Base-by-base conservation (phyloP, 176 grass and related monocot genomes). In the Eleusine indica region DNA sequence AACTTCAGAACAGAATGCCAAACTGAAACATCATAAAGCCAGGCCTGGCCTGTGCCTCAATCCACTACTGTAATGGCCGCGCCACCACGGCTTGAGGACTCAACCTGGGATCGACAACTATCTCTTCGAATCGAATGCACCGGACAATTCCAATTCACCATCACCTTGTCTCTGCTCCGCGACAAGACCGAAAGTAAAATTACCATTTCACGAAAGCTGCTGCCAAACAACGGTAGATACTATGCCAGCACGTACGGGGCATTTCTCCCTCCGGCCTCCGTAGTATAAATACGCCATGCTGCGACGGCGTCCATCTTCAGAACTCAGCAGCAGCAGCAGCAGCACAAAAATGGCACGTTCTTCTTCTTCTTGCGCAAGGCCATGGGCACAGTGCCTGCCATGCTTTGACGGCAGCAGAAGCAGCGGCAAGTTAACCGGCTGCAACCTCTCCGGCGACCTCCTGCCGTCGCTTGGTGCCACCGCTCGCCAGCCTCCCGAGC, bases 401-500 rank as follows among this genome's bases (percentile, higher is more conserved):
- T 88, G 76, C 61, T 54, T 30, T 22, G 79, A 85, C 48, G 78
- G 68, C 21, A 83, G 28, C 47, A 13, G 60, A 39, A 44, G 47
- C 57, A 60, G 57, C 25, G 60, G 4, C 49, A 62, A 38, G 47
- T 82, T 81, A 42, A 32, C 43, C 6, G 77, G 5, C 53, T 13
- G 87, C 76, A 64, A 37, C 71, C 17, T 87, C 70, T 32, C 82
- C 78, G 39, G 70, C 48, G 87, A 91, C 38, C 51, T 87, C 63
- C 75, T 91, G 15, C 92, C 92, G 39, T 91, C 89, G 58, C 89
- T 91, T 7, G 84, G 89, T 8, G 84, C 69, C 6, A 74, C 83
- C 68, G 17, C 63, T 53, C 81, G 64, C 11, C 74, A 84, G 16
- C 28, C 81, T 70, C 80, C 43, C 7, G 82, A 67, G 68, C 80